Percentiles rank a stretch among this genome's conserved stretches.
These are phyloP conservation scores for Pilasporangium apinafurcum DNA, from an alignment of 352 stramenopile genomes.

Conservation along the genomic window DNA sequence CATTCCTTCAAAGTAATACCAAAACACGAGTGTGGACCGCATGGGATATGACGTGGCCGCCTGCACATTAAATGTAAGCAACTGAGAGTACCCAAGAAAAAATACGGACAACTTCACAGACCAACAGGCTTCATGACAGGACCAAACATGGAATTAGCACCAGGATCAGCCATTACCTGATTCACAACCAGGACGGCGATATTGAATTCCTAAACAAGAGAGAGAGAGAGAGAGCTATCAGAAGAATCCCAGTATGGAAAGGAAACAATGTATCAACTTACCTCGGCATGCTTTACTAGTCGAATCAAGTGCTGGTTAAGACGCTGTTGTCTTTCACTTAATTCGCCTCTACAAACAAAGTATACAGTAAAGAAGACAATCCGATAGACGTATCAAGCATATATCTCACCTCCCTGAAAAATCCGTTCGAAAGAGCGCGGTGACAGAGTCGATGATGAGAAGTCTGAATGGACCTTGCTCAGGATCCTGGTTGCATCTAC, in stretches of 20 bases:
- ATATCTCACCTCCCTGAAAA: slow-evolving; percentile 62
- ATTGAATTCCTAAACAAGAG: slow-evolving; percentile 85
- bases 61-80: slow-evolving; percentile 10
- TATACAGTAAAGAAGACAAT: too few species aligned
- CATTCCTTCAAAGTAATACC: slow-evolving; percentile 35
- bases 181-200: slow-evolving; percentile 90
- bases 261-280: slow-evolving; percentile 6
- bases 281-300: slow-evolving; percentile 75
- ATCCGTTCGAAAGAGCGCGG: slow-evolving; percentile 86
- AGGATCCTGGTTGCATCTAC: slow-evolving; percentile 26
- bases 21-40: slow-evolving; percentile 95
- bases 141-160: slow-evolving; percentile 78
- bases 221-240: not conserved
- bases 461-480: slow-evolving; percentile 70
- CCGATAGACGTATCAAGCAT: not conserved
- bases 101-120: slow-evolving; percentile 21
- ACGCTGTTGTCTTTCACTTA: slow-evolving; percentile 83
- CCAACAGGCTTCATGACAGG: slow-evolving; percentile 81
- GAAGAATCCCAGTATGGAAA: not conserved
- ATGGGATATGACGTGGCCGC: slow-evolving; percentile 94
- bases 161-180: slow-evolving; percentile 88
- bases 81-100: not conserved
- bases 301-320: slow-evolving; percentile 86
- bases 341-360: slow-evolving; percentile 25
- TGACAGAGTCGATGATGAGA: slow-evolving; percentile 90